Conservation (phyloP, 1,284 basidiomycete genomes). For the Ganoderma boninense region DNA sequence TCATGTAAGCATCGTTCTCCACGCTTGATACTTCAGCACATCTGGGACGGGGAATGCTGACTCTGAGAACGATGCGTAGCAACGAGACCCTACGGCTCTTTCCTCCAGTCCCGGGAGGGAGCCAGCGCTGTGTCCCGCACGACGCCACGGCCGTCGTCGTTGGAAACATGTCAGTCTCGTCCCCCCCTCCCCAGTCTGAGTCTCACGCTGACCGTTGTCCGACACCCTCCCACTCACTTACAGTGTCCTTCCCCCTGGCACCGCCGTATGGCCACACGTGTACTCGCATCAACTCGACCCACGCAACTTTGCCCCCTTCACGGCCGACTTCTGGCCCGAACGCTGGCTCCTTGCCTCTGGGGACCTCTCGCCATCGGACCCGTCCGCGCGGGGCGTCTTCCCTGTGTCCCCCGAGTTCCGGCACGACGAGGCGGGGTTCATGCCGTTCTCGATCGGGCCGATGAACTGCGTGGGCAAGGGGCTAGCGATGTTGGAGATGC, state of each 20-base stretch:
- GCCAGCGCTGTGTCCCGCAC: constrained; percentile 51
- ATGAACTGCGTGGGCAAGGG: constrained; percentile 42
- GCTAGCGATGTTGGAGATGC: constrained; percentile 35
- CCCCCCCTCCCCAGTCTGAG: no score
- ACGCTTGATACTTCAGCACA: no score
- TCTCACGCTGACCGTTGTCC: no score
- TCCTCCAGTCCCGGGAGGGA: no score
- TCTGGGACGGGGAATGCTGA: background rate
- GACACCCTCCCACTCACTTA: background rate
- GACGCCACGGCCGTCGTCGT: background rate
- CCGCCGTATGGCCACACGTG: constrained; percentile 12
- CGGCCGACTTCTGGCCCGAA: constrained; percentile 18
- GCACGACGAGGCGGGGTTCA: constrained; percentile 35
- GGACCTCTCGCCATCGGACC: background rate
- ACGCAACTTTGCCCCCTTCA: constrained; percentile 13
- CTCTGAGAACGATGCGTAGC: constrained; percentile 42
- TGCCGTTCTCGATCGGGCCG: constrained; percentile 40
- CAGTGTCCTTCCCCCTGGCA: constrained; percentile 13
- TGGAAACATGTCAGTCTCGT: constrained; percentile 3
- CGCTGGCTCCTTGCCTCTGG: constrained; percentile 15
- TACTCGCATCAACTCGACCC: constrained; percentile 18
- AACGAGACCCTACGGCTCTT: constrained; percentile 66
- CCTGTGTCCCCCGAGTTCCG: constrained; percentile 7
- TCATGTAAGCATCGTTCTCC: background rate
- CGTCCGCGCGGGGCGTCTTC: background rate